A percentile compares a stretch with the other conserved stretches of the same genome.
Conservation (phyloP, 306 rosid genomes). For the Pterocarpus santalinus region DNA sequence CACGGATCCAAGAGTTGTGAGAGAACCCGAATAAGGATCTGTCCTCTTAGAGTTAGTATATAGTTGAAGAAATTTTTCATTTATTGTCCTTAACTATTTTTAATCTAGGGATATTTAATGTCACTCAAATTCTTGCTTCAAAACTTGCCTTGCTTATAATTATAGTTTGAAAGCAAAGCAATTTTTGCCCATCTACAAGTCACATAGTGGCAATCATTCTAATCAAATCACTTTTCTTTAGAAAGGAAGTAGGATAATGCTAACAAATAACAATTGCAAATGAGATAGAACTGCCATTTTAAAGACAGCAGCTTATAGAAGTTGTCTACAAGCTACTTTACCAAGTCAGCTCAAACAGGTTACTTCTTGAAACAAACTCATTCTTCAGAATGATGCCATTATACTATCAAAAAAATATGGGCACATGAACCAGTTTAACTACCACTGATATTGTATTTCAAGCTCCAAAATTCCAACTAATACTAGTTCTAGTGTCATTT, state of each 20-base stretch:
- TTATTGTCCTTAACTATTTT: conserved; percentile 12
- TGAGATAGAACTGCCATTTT: too few species aligned
- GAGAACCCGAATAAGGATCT: conserved; percentile 37
- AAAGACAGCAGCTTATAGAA: too few species aligned
- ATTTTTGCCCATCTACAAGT: too few species aligned
- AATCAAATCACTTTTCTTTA: too few species aligned
- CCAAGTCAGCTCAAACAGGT: conserved; percentile 11
- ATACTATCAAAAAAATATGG: background rate
- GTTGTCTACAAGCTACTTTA: conserved; percentile 17
- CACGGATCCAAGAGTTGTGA: too few species aligned
- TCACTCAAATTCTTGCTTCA: conserved; percentile 1
- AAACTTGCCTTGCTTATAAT: too few species aligned
- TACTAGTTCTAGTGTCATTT: conserved; percentile 6
- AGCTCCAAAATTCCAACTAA: background rate
- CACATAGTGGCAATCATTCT: too few species aligned
- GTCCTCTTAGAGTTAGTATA: conserved; percentile 74
- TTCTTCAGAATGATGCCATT: background rate
- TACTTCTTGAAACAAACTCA: conserved; percentile 7
- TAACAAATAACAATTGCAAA: too few species aligned
- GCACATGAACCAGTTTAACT: too few species aligned
- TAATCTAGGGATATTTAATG: conserved; percentile 21
- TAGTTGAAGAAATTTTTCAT: conserved; percentile 42
- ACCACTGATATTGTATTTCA: background rate
- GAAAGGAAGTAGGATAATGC: too few species aligned
- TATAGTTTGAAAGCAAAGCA: too few species aligned